These are phyloP conservation scores for Trichoderma hamatum DNA, from an alignment of 2,329 filamentous ascomycete species.

Conservation along the genomic window DNA sequence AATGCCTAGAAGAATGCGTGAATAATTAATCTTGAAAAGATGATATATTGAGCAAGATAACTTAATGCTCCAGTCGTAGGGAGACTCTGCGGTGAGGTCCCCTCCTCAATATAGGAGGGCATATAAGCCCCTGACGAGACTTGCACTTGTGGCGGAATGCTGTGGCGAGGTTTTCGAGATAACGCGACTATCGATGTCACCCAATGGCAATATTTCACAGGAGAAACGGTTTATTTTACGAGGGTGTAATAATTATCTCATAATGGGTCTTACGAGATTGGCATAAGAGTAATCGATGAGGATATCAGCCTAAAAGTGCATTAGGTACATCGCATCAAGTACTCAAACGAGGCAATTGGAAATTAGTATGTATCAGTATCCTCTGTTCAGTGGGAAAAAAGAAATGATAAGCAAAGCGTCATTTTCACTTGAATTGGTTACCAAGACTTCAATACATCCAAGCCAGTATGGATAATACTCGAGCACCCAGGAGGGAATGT, in stretches of 20 bases:
- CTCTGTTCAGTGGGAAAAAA: no score
- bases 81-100: background rate
- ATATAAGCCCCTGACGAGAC: background rate
- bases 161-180: background rate
- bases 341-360: background rate
- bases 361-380: background rate
- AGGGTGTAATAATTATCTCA: conserved; percentile 19
- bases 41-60: background rate
- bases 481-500: background rate
- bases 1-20: background rate
- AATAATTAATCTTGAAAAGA: background rate
- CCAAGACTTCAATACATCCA: background rate
- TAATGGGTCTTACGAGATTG: background rate
- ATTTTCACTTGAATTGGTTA: background rate
- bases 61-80: background rate
- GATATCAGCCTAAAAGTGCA: conserved; percentile 20
- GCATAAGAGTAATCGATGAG: background rate
- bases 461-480: no score
- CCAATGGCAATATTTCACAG: background rate
- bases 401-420: background rate
- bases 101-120: background rate
- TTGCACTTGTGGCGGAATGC: background rate
- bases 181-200: no score
- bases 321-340: conserved; percentile 8
- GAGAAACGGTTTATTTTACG: background rate